Percentiles rank a stretch among this genome's conserved stretches.
Evolutionary conservation across 148 eudicot genomes (phyloP).

Genomic region (Heliamphora exappendiculata): DNA sequence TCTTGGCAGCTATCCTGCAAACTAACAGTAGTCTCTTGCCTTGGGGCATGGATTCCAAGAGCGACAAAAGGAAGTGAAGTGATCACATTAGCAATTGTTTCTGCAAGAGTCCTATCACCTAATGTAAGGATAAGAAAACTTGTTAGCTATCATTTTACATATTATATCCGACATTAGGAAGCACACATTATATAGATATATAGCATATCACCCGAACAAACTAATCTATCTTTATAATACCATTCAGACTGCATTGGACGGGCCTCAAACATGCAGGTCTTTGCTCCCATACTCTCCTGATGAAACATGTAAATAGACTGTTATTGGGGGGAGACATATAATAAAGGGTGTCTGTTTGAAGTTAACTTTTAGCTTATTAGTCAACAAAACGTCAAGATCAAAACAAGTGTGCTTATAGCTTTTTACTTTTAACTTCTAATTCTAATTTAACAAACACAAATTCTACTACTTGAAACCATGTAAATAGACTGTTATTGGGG

Average conservation of each 20-base stretch:
- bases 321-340: not conserved
- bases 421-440: too few species aligned
- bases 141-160: not conserved
- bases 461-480: too few species aligned
- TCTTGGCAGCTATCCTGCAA: not conserved
- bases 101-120: constrained; percentile 74
- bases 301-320: not conserved
- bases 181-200: not conserved
- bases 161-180: not conserved
- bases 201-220: not conserved
- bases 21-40: constrained; percentile 30
- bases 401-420: too few species aligned
- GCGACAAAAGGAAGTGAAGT: constrained; percentile 95
- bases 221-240: constrained; percentile 27
- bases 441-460: too few species aligned
- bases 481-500: not conserved
- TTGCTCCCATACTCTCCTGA: constrained; percentile 77
- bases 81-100: constrained; percentile 74
- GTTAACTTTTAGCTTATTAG: not conserved
- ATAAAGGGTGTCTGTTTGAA: too few species aligned
- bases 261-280: constrained; percentile 75
- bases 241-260: constrained; percentile 51
- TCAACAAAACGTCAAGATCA: not conserved
- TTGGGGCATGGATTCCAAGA: constrained; percentile 83
- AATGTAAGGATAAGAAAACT: not conserved